Evolutionary conservation across 2,329 filamentous ascomycete genomes (phyloP), one percentile per base, ranked within the genome.

Genomic region (Fusarium buxicola): DNA sequence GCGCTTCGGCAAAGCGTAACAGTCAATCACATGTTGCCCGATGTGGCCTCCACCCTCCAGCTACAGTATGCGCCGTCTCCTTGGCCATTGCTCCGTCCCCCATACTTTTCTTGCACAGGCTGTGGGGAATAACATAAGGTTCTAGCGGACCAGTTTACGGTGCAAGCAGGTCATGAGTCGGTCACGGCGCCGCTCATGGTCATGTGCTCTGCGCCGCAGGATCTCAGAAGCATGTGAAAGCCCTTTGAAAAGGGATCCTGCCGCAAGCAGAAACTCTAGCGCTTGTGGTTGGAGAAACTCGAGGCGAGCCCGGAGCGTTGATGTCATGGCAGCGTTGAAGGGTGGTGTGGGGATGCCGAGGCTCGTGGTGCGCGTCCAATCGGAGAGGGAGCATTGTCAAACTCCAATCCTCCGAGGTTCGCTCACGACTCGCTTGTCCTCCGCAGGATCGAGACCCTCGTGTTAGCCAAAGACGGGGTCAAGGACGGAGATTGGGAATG

Each of bases 11-110:
- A 69, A 63, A 63, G 43, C 13, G 25, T 40, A 38, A 39, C 25
- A 45, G 30, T 36, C n/a, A 66, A 70, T 70, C 68, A 70, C 68
- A 70, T 70, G 68, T 63, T 58, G 50, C n/a, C 30, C 32, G 58
- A 32, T 21, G 27, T 45, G 31, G 27, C 24, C 32, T 41, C 32
- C 40, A 39, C 25, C 54, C 54, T 39, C 48, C 54, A 52, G 48
- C 50, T 51, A n/a, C n/a, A n/a, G n/a, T n/a, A 44, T 25, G 27
- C 38, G 13, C 47, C 28, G 38, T 44, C 21, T 12, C 18, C 15
- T 27, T 51, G 38, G 40, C 13, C 35, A 18, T 40, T 18, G 15
- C 35, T 28, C 46, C 43, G 16, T 44, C 24, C 28, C 27, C 43
- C 43, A 41, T 21, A 27, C 27, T 34, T 16, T 34, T 18, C 34